Evolutionary conservation across 306 rosid species (phyloP), one percentile per base, ranked within the genome.

Genomic region (Dicorynia guianensis): DNA sequence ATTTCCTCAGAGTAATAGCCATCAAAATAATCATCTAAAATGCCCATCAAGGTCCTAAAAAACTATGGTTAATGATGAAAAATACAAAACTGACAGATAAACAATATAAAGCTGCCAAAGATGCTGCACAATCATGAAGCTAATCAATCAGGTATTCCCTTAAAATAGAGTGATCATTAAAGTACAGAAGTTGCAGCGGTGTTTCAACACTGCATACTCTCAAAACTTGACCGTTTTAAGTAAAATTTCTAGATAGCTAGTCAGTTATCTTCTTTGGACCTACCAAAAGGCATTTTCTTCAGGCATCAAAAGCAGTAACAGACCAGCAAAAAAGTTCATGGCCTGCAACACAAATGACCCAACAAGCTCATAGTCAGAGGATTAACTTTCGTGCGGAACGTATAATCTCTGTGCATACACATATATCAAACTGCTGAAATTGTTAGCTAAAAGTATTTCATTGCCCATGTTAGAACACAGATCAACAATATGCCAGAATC

Each of bases 261-360:
- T 25, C 30, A 25, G 30, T 39, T 54, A 68, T 67, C 35, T 14
- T 63, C 43, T 59, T 50, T 35, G 72, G 54, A 70, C 97, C 83
- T 85, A 96, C 99, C 99, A 96, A 81, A 96, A 96, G 68, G 98
- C 98, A 86, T 96, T 96, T 90, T 96, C 99, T 83, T 96, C 99
- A 1, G 99, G 97, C 99, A 96, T 93, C 87, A 96, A 88, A 79
- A 96, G 97, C 62, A 96, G 92, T 65, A 96, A 84, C 50, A 96
- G 85, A 73, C 97, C 99, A 62, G 99, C 99, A 81, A 93, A 96
- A 82, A 96, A 96, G 69, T 96, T 96, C 99, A 96, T 96, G 71
- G 99, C 99, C 99, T 96, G 85, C 84, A 82, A 66, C 50, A 63
- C 50, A 74, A 72, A 73, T 69, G 63, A 77, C 67, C 65, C 61